A percentile compares a stretch with the other conserved stretches of the same genome.
Conservation (phyloP, 306 rosid species). For the Clitoria ternatea region DNA sequence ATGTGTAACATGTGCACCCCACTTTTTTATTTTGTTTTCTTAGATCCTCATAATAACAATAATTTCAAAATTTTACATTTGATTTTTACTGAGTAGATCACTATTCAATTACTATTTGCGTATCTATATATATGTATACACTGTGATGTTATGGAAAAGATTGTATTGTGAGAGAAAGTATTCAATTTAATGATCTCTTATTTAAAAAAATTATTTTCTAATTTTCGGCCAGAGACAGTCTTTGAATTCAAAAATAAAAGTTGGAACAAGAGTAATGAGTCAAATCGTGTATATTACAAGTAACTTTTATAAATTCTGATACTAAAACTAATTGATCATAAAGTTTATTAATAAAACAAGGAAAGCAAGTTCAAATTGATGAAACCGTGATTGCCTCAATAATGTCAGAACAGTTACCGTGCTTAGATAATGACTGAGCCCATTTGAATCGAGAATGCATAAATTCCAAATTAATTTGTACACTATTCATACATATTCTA, state of each 20-base stretch:
- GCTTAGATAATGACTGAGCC: background rate
- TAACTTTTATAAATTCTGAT: background rate
- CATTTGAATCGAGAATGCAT: background rate
- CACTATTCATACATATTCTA: background rate
- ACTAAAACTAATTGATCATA: background rate
- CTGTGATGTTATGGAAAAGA: too few relatives aligned
- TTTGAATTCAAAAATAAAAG: too few relatives aligned
- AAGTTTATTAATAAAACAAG: background rate
- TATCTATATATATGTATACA: too few relatives aligned
- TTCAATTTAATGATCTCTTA: too few relatives aligned
- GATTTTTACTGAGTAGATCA: background rate
- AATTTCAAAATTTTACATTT: background rate
- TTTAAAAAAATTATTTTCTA: too few relatives aligned
- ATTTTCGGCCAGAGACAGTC: too few relatives aligned
- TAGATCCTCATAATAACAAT: background rate
- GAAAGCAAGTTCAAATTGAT: background rate
- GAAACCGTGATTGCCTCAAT: background rate
- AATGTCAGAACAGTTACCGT: background rate
- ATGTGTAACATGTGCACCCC: slow-evolving; percentile 24
- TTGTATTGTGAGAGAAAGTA: too few relatives aligned
- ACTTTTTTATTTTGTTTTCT: slow-evolving; percentile 14
- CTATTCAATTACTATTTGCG: background rate
- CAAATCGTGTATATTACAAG: too few relatives aligned
- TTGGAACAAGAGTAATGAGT: too few relatives aligned
- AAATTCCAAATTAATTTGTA: background rate